phyloP scores from a whole-genome alignment of 805 yeast species.

The Cyberlindnera americana region DNA sequence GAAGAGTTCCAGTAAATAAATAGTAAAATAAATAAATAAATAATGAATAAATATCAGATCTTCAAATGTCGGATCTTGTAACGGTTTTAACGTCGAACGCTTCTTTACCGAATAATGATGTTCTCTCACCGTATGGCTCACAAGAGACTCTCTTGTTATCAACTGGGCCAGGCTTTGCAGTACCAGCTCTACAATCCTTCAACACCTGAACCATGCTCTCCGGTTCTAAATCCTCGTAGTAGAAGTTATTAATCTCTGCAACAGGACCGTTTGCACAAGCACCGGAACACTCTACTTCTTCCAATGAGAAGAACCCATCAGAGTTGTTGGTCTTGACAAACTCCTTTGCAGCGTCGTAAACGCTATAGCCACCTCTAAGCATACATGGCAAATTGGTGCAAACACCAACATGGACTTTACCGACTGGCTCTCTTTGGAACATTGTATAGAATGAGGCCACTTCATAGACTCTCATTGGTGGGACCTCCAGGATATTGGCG shows the following conservation, averaged over 20 bases:
- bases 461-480: slow-evolving; percentile 92
- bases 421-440: slow-evolving; percentile 85
- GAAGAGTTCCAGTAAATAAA: neutral
- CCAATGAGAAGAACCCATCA: slow-evolving; percentile 73
- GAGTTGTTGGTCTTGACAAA: slow-evolving; percentile 65
- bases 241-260: slow-evolving; percentile 81
- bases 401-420: slow-evolving; percentile 77
- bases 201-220: slow-evolving; percentile 59
- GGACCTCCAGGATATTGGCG: slow-evolving; percentile 79
- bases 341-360: slow-evolving; percentile 63
- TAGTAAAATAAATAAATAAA: neutral
- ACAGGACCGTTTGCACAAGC: slow-evolving; percentile 92
- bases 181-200: slow-evolving; percentile 60
- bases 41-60: slow-evolving; percentile 1
- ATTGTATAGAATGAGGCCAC: slow-evolving; percentile 91
- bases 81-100: slow-evolving; percentile 67
- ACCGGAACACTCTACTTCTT: slow-evolving; percentile 88
- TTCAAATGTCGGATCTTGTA: slow-evolving; percentile 67
- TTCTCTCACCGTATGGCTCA: slow-evolving; percentile 73
- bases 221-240: slow-evolving; percentile 74
- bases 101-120: slow-evolving; percentile 53
- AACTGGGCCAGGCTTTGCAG: slow-evolving; percentile 65
- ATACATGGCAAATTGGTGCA: slow-evolving; percentile 92
- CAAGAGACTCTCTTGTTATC: slow-evolving; percentile 59
- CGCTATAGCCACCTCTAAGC: slow-evolving; percentile 76